Evolutionary conservation across 352 stramenopile species (phyloP), one percentile per base, ranked within the genome.

Genomic region (Phytophthora rubi): DNA sequence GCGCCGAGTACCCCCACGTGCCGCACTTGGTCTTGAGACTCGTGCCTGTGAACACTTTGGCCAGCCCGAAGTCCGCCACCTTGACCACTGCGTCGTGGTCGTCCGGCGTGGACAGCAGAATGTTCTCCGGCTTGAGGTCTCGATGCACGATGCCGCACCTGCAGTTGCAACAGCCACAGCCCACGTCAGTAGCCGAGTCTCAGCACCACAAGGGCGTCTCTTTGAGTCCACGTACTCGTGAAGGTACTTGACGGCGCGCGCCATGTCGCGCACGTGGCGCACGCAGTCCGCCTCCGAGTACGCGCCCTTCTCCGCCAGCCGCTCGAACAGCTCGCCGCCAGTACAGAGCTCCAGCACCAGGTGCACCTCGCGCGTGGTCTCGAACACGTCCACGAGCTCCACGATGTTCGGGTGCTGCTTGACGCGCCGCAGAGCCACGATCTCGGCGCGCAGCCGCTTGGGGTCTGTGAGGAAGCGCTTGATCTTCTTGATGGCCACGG

Each of bases 101-200:
- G 32, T 89, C 73, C 0, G 72, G 62, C 1, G 80, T 92, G 16
- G 88, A 93, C 6, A 95, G 66, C 23, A 96, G 30, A 26, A 95
- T 92, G 48, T 95, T 97, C 68, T 95, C 88, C 0, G 88, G 86
- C 59, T 95, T 96, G 7, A 96, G 59, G 57, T 96, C 89, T 1
- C 88, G 82, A 70, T 96, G 89, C 26, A 93, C 77, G 59, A 94
- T 94, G 15, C 85, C 85, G 42, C 89, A 87, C 18, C 79, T 91
- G 62, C 59, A 65, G 2, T 7, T 57, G 15, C n/a, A 60, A 35
- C 13, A 48, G 1, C 13, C 39, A 48, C 15, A n/a, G 6, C 6
- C 28, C 26, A n/a, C 42, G 6, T 13, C 26, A 51, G 8, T 26
- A 48, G 15, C 8, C 5, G 13, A 42, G 35, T 6, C 1, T 42